phyloP scores from a whole-genome alignment of 805 yeast genomes.

The Candida arabinofermentans region DNA sequence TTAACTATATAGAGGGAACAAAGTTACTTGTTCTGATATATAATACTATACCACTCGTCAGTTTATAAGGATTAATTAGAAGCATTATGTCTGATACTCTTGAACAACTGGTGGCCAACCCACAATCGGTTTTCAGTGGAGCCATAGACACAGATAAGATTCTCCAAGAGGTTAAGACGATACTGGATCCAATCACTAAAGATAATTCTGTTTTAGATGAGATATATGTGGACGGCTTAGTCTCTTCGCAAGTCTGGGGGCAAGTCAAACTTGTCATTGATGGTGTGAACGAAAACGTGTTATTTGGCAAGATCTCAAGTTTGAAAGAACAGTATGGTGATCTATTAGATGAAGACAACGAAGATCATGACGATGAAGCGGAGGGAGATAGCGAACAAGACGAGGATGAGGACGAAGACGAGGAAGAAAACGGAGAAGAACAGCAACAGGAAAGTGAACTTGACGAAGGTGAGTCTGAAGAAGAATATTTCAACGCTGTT shows the following conservation, averaged over 20 bases:
- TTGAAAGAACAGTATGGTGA: slow-evolving; percentile 36
- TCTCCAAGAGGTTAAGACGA: slow-evolving; percentile 38
- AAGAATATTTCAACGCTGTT: slow-evolving; percentile 18
- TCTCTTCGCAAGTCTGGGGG: slow-evolving; percentile 89
- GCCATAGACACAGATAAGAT: slow-evolving; percentile 16
- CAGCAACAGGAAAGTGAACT: slow-evolving; percentile 29
- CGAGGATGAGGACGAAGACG: slow-evolving; percentile 23
- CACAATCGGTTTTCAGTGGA: slow-evolving; percentile 15
- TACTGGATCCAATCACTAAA: slow-evolving; percentile 51
- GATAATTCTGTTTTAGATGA: slow-evolving; percentile 67
- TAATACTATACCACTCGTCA: too few species aligned
- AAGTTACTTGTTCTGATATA: too few species aligned
- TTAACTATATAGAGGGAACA: too few species aligned
- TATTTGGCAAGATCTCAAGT: slow-evolving; percentile 52
- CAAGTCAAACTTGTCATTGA: slow-evolving; percentile 85
- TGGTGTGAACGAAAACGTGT: slow-evolving; percentile 61
- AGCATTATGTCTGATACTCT: slow-evolving; percentile 12
- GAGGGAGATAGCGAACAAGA: slow-evolving; percentile 26
- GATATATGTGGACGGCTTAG: slow-evolving; percentile 79
- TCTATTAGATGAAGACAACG: slow-evolving; percentile 12
- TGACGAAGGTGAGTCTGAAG: slow-evolving; percentile 24
- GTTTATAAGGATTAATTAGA: too few species aligned
- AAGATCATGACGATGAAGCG: slow-evolving; percentile 23
- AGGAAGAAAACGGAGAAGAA: slow-evolving; percentile 20
- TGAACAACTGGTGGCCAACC: slow-evolving; percentile 15